Percentiles rank a stretch among this genome's conserved stretches.
Evolutionary conservation across 352 stramenopile species (phyloP).

Genomic region (Aphanomyces cochlioides): DNA sequence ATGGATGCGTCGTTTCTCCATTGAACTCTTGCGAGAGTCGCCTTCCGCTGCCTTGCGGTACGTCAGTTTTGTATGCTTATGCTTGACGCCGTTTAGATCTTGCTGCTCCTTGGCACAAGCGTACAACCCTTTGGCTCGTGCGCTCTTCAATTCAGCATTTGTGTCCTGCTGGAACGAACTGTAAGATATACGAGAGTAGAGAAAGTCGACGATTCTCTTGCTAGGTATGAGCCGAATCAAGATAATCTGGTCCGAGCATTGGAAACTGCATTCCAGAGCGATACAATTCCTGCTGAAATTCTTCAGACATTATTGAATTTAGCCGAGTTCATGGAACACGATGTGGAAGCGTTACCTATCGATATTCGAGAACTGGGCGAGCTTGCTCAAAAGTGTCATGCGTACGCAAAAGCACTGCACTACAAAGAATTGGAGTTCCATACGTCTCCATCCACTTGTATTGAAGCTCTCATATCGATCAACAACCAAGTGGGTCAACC

Average conservation of each 20-base stretch:
- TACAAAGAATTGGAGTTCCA: slow-evolving; percentile 98
- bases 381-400: slow-evolving; percentile 93
- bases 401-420: slow-evolving; percentile 94
- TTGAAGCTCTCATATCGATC: slow-evolving; percentile 98
- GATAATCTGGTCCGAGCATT: slow-evolving; percentile 91
- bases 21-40: slow-evolving; percentile 96
- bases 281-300: slow-evolving; percentile 94
- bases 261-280: slow-evolving; percentile 91
- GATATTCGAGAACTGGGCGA: slow-evolving; percentile 94
- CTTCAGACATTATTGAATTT: slow-evolving; percentile 96
- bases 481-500: slow-evolving; percentile 97
- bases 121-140: slow-evolving; percentile 94
- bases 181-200: slow-evolving; percentile 33
- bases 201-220: too few relatives aligned
- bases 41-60: slow-evolving; percentile 89
- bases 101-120: slow-evolving; percentile 93
- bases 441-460: slow-evolving; percentile 88
- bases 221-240: slow-evolving; percentile 79
- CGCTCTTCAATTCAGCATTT: slow-evolving; percentile 98
- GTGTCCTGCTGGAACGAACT: slow-evolving; percentile 98
- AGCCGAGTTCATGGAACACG: slow-evolving; percentile 99
- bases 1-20: slow-evolving; percentile 96
- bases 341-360: slow-evolving; percentile 95
- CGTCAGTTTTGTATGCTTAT: background rate
- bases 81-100: slow-evolving; percentile 33